Base-by-base conservation (phyloP, 129 eudicot genomes). In the Sambucus nigra region DNA sequence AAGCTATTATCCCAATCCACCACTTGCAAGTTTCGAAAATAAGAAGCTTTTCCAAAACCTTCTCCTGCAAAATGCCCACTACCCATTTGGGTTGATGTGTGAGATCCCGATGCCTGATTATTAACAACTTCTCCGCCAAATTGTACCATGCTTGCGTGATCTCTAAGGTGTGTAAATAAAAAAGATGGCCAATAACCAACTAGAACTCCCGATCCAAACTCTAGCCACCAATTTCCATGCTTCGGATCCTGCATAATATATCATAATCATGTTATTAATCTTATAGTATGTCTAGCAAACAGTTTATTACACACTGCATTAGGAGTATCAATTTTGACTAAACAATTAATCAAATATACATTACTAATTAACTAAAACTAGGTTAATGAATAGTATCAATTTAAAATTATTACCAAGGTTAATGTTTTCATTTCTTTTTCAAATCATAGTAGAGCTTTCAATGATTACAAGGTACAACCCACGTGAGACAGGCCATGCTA, bases 141-240 rank as follows among this genome's bases (percentile, higher is more conserved):
- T 52, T 91, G 95, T 5, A 85, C 79, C 98, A 81, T 91, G 55
- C 74, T 91, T 33, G 98, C 98, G 38, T 80, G 88, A 23, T 69
- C 68, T 22, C 79, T 60, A 0, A 91, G 77, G 69, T 85, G 98
- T 26, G 81, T 81, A 24, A 91, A 91, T 57, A 91, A 58, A 28
- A 77, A 69, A 7, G 98, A 73, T 5, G 98, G 98, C 98, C 98
- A 91, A 18, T 91, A 89, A 29, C 98, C 98, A 2, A 91, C 95
- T 54, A 91, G 50, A 5, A 76, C 58, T 41, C 95, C 95, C 0
- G 71, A 50, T 16, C 98, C 98, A 21, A 91, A 91, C 62, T 91
- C 87, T 16, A 91, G 77, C 98, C 98, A 91, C 98, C 98, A 91
- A 50, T 91, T 91, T 20, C 98, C 98, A 50, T 82, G 95, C 57